phyloP scores from a whole-genome alignment of 192 early-diverging fungal genomes.

The Coemansia sp. region DNA sequence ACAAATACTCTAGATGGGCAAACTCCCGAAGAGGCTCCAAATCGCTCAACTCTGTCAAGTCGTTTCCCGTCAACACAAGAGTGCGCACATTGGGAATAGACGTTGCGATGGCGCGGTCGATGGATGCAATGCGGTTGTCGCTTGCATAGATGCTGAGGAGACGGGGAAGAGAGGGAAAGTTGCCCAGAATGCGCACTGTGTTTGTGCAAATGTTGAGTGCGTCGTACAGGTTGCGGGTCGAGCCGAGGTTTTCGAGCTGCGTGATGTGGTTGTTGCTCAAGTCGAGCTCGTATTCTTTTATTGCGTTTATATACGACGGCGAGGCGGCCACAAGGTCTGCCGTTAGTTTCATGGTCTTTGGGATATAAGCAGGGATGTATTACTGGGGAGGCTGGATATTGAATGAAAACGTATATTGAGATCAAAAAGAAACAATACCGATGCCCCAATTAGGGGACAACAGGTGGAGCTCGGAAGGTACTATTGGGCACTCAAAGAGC shows the following conservation, averaged over 20 bases:
- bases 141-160: constrained; percentile 74
- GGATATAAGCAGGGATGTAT: background rate
- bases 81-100: constrained; percentile 76
- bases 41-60: constrained; percentile 79
- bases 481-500: no score
- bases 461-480: no score
- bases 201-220: constrained; percentile 92
- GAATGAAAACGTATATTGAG: no score
- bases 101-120: constrained; percentile 67
- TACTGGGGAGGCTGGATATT: background rate
- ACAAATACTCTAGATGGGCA: constrained; percentile 58
- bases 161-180: constrained; percentile 82
- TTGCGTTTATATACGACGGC: constrained; percentile 75
- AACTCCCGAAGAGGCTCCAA: constrained; percentile 68
- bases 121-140: constrained; percentile 86
- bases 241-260: constrained; percentile 91
- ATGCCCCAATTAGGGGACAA: no score
- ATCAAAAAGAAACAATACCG: no score
- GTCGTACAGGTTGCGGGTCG: constrained; percentile 93
- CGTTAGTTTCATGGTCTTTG: constrained; percentile 67
- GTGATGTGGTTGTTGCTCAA: constrained; percentile 86
- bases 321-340: constrained; percentile 68
- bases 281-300: constrained; percentile 88
- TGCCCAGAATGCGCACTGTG: constrained; percentile 77
- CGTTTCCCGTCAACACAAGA: constrained; percentile 87